phyloP scores from a whole-genome alignment of 257 asterid species.

The Solanum neorickii region DNA sequence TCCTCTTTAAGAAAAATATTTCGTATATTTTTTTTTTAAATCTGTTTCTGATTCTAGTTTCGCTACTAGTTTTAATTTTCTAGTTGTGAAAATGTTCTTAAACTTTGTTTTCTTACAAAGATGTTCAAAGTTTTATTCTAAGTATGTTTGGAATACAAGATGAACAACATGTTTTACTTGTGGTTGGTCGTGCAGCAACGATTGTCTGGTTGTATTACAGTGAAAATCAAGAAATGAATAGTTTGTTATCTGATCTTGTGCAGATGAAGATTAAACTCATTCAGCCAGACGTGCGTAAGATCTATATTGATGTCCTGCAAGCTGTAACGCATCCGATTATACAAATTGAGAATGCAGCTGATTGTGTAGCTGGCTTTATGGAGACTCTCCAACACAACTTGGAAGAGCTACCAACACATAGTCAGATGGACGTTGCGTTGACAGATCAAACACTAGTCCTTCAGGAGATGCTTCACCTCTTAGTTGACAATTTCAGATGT shows the following conservation, averaged over 20 bases:
- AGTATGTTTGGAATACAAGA: too few species aligned
- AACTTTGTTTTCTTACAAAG: too few species aligned
- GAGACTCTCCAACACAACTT: neutral
- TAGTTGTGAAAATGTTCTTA: too few species aligned
- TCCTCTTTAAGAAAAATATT: too few species aligned
- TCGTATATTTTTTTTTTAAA: too few species aligned
- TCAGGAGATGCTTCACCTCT: neutral
- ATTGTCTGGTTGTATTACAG: neutral
- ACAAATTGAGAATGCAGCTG: neutral
- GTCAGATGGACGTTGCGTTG: neutral
- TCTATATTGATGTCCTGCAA: neutral
- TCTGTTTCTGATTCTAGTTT: too few species aligned
- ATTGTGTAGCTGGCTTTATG: neutral
- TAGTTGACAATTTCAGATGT: neutral
- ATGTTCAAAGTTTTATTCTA: too few species aligned
- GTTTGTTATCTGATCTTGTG: neutral
- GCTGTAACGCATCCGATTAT: neutral
- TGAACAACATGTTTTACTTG: neutral
- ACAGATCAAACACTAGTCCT: neutral
- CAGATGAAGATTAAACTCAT: neutral
- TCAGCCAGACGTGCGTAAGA: neutral
- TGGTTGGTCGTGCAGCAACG: neutral
- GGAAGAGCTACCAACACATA: neutral
- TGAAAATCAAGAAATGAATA: neutral
- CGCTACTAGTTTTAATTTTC: too few species aligned